Conservation (phyloP, 1,139 yeast species). For the Pichia sp. region DNA sequence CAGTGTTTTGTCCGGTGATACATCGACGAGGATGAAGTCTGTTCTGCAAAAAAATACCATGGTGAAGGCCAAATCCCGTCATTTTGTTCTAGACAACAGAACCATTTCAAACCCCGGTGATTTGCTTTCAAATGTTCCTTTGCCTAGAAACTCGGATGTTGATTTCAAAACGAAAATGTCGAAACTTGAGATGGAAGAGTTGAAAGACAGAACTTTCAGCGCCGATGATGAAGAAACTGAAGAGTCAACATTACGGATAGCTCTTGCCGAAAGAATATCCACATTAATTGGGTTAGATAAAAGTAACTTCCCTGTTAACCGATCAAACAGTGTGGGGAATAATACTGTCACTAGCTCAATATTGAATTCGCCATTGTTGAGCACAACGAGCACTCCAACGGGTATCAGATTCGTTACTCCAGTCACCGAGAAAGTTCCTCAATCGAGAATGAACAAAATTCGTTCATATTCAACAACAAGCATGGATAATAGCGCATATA, state of each 20-base stretch:
- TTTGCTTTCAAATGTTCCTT: slow-evolving; percentile 73
- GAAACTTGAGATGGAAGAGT: slow-evolving; percentile 28
- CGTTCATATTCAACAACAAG: slow-evolving; percentile 28
- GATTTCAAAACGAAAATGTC: slow-evolving; percentile 13
- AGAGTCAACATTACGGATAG: slow-evolving; percentile 62
- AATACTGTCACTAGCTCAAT: slow-evolving; percentile 14
- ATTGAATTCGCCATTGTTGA: slow-evolving; percentile 6
- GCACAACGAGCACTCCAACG: slow-evolving; percentile 5
- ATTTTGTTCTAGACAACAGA: slow-evolving; percentile 60
- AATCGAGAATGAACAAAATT: slow-evolving; percentile 9
- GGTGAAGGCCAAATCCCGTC: slow-evolving; percentile 41
- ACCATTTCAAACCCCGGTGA: slow-evolving; percentile 76
- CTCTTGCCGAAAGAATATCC: slow-evolving; percentile 74
- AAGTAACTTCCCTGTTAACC: slow-evolving; percentile 15
- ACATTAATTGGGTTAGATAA: slow-evolving; percentile 61
- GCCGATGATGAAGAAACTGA: slow-evolving; percentile 69
- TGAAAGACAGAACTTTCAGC: slow-evolving; percentile 39
- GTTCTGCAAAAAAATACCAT: not conserved
- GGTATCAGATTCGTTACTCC: slow-evolving; percentile 17
- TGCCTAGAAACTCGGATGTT: slow-evolving; percentile 44
- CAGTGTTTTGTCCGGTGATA: slow-evolving; percentile 38
- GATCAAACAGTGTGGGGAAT: not conserved
- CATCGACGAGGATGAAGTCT: not conserved
- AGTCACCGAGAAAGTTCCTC: not conserved
- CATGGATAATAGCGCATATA: slow-evolving; percentile 3